phyloP scores from a whole-genome alignment of 805 yeast genomes.

The Isabelozyma heimii region DNA sequence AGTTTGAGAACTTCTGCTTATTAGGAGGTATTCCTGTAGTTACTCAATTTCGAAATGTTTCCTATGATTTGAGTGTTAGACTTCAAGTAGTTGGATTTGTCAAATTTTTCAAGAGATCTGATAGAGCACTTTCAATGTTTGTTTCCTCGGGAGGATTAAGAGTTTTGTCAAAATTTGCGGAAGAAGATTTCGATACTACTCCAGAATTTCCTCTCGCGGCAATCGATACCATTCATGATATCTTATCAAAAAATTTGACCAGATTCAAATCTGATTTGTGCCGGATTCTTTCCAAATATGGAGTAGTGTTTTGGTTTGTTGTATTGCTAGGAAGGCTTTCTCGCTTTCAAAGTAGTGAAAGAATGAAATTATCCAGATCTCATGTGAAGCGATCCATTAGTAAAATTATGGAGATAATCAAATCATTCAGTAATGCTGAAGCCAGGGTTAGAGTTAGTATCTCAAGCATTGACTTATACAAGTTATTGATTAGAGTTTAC shows the following conservation, averaged over 20 bases:
- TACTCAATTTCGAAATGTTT: conserved; percentile 32
- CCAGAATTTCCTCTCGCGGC: conserved; percentile 38
- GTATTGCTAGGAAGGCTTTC: conserved; percentile 33
- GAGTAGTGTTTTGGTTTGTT: conserved; percentile 43
- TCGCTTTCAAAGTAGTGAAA: conserved; percentile 7
- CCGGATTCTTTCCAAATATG: conserved; percentile 40
- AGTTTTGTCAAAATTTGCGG: conserved; percentile 43
- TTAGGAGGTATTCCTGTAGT: conserved; percentile 43
- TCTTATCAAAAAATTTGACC: conserved; percentile 33
- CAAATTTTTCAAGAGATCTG: conserved; percentile 28
- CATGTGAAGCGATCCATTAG: conserved; percentile 15
- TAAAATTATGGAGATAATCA: conserved; percentile 35
- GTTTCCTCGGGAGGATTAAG: conserved; percentile 47
- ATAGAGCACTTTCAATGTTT: conserved; percentile 35
- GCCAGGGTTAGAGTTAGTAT: conserved; percentile 40
- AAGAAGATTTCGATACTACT: conserved; percentile 40
- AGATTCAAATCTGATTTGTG: conserved; percentile 42
- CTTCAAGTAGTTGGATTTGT: conserved; percentile 37
- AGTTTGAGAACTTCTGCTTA: conserved; percentile 40
- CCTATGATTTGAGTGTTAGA: conserved; percentile 29
- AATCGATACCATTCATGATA: conserved; percentile 32
- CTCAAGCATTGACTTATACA: conserved; percentile 38
- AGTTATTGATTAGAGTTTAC: conserved; percentile 38
- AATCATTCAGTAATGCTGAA: conserved; percentile 45
- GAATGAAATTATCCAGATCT: conserved; percentile 1